Conservation (phyloP, 345 rosid species). For the Brassica nigra region DNA sequence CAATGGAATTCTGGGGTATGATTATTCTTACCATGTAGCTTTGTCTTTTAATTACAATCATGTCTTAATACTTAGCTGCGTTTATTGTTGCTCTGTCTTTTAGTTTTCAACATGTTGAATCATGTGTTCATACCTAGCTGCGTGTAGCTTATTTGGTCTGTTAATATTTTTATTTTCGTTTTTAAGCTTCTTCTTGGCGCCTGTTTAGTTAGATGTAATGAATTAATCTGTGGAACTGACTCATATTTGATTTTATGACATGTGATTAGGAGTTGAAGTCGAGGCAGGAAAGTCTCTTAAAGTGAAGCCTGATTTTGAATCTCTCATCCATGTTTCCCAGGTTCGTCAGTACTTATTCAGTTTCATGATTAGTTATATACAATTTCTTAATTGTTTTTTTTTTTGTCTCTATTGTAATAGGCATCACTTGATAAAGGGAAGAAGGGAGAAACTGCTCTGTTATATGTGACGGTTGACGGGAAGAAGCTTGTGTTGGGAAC, state of each 20-base stretch:
- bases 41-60: background rate
- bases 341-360: slow-evolving; percentile 27
- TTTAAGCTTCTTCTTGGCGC: too few relatives aligned
- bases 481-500: slow-evolving; percentile 62
- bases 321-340: slow-evolving; percentile 60
- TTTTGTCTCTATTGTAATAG: slow-evolving; percentile 30
- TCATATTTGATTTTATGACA: background rate
- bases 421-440: slow-evolving; percentile 68
- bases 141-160: background rate
- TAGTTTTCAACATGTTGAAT: background rate
- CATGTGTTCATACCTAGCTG: background rate
- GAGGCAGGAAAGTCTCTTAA: slow-evolving; percentile 52
- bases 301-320: slow-evolving; percentile 39
- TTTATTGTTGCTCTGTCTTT: too few relatives aligned
- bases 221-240: background rate
- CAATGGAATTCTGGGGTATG: slow-evolving; percentile 75
- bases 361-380: background rate
- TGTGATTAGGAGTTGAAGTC: slow-evolving; percentile 53
- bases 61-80: too few relatives aligned
- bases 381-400: background rate
- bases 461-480: slow-evolving; percentile 51
- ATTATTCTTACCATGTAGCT: background rate
- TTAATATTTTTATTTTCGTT: background rate
- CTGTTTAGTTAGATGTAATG: background rate
- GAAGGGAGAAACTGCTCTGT: slow-evolving; percentile 49